phyloP scores from a whole-genome alignment of 2,329 filamentous ascomycete genomes.

The Aspergillus hiratsukae region DNA sequence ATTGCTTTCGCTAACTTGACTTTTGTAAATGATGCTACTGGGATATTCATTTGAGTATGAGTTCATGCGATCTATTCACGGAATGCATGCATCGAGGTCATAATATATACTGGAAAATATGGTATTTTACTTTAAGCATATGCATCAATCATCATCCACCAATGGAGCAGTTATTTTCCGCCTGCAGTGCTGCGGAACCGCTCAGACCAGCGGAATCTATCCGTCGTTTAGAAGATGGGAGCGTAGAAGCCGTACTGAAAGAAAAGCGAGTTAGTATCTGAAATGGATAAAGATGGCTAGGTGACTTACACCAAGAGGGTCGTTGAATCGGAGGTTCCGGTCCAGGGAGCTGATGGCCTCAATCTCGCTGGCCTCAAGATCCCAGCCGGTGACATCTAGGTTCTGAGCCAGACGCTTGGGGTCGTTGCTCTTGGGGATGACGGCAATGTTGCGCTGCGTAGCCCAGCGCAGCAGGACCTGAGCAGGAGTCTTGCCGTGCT shows the following conservation, averaged over 20 bases:
- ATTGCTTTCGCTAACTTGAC: background rate
- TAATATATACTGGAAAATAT: background rate
- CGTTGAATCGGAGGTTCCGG: slow-evolving; percentile 67
- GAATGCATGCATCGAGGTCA: background rate
- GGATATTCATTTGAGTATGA: background rate
- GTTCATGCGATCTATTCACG: background rate
- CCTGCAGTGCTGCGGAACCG: background rate
- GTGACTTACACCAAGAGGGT: slow-evolving; percentile 63
- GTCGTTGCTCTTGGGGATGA: slow-evolving; percentile 15
- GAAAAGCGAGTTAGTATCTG: slow-evolving; percentile 6
- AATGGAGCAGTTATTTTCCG: background rate
- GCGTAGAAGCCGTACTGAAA: slow-evolving; percentile 45
- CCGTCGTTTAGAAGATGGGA: slow-evolving; percentile 48
- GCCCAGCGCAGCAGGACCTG: slow-evolving; percentile 85
- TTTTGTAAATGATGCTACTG: background rate
- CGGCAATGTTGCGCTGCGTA: slow-evolving; percentile 70
- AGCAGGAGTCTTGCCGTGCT: slow-evolving; percentile 67
- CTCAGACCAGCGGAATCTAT: background rate
- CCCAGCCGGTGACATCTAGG: slow-evolving; percentile 62
- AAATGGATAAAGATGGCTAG: background rate
- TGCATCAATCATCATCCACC: slow-evolving; percentile 1
- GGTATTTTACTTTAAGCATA: background rate
- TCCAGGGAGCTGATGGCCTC: slow-evolving; percentile 63
- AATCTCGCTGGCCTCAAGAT: slow-evolving; percentile 63
- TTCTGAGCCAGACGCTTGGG: slow-evolving; percentile 55